A percentile compares a stretch with the other conserved stretches of the same genome.
These are phyloP conservation scores for Colletotrichum sp. DNA, from an alignment of 2,329 filamentous ascomycete species.

Conservation along the genomic window DNA sequence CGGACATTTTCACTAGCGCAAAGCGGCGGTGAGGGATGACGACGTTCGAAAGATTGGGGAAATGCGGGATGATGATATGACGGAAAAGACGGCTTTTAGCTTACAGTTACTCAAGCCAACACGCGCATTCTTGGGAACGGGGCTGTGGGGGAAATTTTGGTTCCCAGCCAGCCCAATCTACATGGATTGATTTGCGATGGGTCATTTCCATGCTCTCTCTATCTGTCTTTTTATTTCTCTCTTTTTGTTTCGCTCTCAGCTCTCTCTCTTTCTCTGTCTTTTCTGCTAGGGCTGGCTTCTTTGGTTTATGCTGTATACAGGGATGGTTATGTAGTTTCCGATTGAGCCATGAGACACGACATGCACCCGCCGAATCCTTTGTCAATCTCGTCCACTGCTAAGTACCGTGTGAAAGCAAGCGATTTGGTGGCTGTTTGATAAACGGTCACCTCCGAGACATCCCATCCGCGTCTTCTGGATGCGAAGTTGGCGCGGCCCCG, in stretches of 20 bases:
- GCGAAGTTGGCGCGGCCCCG: neutral
- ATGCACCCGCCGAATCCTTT: neutral
- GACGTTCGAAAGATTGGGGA: neutral
- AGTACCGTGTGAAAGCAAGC: neutral
- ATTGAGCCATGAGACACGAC: neutral
- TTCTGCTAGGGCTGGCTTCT: neutral
- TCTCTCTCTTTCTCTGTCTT: neutral
- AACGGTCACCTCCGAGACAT: neutral
- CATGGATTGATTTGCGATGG: neutral
- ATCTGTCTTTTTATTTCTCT: neutral
- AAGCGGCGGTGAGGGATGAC: conserved; percentile 8
- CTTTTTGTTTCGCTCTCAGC: neutral
- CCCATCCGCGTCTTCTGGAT: neutral
- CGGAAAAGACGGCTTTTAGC: conserved; percentile 8
- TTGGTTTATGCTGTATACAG: neutral
- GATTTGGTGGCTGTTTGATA: neutral
- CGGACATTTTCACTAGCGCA: conserved; percentile 3
- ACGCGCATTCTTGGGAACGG: neutral
- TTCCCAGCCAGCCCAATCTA: neutral
- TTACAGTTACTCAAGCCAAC: neutral
- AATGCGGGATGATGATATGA: conserved; percentile 18
- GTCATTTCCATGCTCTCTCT: neutral
- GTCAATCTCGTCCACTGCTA: neutral
- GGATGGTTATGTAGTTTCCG: neutral
- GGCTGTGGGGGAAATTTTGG: neutral